Evolutionary conservation across 768 basidiomycete species (phyloP).

Genomic region (Auriculariales sp.): DNA sequence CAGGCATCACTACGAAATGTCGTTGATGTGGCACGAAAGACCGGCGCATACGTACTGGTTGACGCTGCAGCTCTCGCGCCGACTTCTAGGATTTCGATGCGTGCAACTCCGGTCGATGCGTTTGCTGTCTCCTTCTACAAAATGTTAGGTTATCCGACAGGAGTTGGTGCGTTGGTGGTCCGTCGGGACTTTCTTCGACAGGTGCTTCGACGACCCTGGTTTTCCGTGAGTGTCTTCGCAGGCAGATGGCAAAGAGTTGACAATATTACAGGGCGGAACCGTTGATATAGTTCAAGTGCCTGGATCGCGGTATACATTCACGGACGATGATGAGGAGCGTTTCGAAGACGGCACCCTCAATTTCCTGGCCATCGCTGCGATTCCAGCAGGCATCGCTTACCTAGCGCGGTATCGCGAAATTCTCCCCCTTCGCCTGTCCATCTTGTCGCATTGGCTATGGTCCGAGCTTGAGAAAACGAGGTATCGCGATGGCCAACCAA

Average conservation of each 20-base stretch:
- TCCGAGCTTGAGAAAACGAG: constrained; percentile 38
- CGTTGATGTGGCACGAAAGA: constrained; percentile 46
- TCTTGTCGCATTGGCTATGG: constrained; percentile 47
- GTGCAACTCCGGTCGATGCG: constrained; percentile 58
- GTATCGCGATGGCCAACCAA: constrained; percentile 43
- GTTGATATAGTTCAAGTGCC: constrained; percentile 77
- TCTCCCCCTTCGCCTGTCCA: constrained; percentile 59
- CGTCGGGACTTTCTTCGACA: constrained; percentile 49
- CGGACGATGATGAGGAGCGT: not conserved
- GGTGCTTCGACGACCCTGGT: constrained; percentile 61
- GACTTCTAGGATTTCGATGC: constrained; percentile 50
- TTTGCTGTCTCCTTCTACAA: constrained; percentile 81
- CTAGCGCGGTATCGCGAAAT: constrained; percentile 68
- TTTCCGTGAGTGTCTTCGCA: constrained; percentile 22
- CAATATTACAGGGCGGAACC: constrained; percentile 43
- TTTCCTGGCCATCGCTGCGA: constrained; percentile 60
- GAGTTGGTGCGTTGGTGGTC: constrained; percentile 65
- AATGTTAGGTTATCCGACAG: constrained; percentile 81
- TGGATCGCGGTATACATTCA: constrained; percentile 19
- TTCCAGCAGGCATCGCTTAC: constrained; percentile 65
- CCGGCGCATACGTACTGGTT: constrained; percentile 62
- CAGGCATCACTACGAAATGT: constrained; percentile 30
- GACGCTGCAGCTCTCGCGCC: constrained; percentile 75
- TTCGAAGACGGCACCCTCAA: constrained; percentile 73
- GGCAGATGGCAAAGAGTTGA: not conserved